These are phyloP conservation scores for Lodderomyces orthopsilosis DNA, from an alignment of 1,139 yeast species.

Conservation along the genomic window DNA sequence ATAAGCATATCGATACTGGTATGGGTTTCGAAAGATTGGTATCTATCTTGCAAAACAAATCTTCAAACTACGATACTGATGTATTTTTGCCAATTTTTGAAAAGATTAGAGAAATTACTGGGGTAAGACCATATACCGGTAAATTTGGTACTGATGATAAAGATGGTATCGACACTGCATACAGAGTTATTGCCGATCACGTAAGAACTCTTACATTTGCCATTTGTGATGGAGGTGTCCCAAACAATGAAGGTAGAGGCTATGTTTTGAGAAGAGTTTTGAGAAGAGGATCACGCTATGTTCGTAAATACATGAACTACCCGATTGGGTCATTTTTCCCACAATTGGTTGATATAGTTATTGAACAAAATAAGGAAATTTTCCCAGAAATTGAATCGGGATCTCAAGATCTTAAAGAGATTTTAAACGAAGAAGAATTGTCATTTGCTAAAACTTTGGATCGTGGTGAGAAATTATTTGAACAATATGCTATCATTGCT, in stretches of 20 bases:
- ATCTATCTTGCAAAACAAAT: slow-evolving; percentile 84
- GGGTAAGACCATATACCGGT: slow-evolving; percentile 87
- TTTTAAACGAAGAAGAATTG: slow-evolving; percentile 91
- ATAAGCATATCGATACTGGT: slow-evolving; percentile 96
- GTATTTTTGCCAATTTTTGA: slow-evolving; percentile 86
- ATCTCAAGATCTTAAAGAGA: slow-evolving; percentile 77
- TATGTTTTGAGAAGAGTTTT: slow-evolving; percentile 93
- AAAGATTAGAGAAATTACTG: slow-evolving; percentile 87
- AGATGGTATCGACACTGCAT: slow-evolving; percentile 96
- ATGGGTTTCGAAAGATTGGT: slow-evolving; percentile 98
- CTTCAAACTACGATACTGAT: slow-evolving; percentile 95
- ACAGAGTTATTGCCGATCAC: slow-evolving; percentile 97
- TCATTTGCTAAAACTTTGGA: slow-evolving; percentile 94
- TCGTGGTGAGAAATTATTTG: slow-evolving; percentile 96
- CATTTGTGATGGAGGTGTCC: slow-evolving; percentile 97
- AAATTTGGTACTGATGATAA: slow-evolving; percentile 87
- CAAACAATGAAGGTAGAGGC: slow-evolving; percentile 98
- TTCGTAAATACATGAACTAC: slow-evolving; percentile 91
- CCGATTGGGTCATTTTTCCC: slow-evolving; percentile 95
- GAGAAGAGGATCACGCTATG: slow-evolving; percentile 97
- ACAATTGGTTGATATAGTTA: slow-evolving; percentile 86
- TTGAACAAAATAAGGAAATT: slow-evolving; percentile 79
- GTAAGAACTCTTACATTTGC: slow-evolving; percentile 96
- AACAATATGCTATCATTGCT: slow-evolving; percentile 85
- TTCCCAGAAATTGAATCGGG: slow-evolving; percentile 87